Conservation (phyloP, 495 filamentous ascomycete species). For the Hypoxylon crocopeplum region DNA sequence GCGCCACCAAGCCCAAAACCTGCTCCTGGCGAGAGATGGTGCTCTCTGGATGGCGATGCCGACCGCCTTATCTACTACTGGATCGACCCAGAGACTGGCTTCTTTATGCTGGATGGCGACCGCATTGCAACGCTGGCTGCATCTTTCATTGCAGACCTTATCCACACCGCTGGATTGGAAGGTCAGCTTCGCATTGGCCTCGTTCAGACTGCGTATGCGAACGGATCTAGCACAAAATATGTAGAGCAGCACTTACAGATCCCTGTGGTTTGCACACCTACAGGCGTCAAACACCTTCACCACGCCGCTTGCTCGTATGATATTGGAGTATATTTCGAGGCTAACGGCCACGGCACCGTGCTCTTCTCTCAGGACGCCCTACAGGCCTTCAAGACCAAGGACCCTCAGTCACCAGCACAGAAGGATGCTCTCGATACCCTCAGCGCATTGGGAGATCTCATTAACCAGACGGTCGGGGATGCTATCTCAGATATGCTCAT, state of each 20-base stretch:
- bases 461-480: conserved; percentile 98
- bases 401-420: conserved; percentile 91
- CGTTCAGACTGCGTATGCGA: conserved; percentile 97
- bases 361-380: conserved; percentile 87
- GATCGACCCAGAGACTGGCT: conserved; percentile 76
- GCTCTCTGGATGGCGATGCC: conserved; percentile 92
- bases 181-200: conserved; percentile 87
- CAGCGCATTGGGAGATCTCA: conserved; percentile 79
- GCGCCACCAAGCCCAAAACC: conserved; percentile 85
- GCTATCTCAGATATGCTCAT: conserved; percentile 95
- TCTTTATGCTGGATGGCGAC: conserved; percentile 93
- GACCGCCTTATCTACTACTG: conserved; percentile 97
- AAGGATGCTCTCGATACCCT: conserved; percentile 83
- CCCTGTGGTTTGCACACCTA: conserved; percentile 89
- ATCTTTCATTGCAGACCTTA: conserved; percentile 90
- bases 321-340: conserved; percentile 97
- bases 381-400: conserved; percentile 73
- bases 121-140: conserved; percentile 95
- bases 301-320: conserved; percentile 91
- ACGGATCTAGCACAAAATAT: conserved; percentile 93
- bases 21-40: conserved; percentile 76
- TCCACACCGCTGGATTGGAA: conserved; percentile 76
- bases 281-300: conserved; percentile 96
- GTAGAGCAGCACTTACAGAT: conserved; percentile 86
- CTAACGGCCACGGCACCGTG: conserved; percentile 96